Evolutionary conservation across 2,329 filamentous ascomycete species (phyloP), one percentile per base, ranked within the genome.

Genomic region (Fusarium sp.): DNA sequence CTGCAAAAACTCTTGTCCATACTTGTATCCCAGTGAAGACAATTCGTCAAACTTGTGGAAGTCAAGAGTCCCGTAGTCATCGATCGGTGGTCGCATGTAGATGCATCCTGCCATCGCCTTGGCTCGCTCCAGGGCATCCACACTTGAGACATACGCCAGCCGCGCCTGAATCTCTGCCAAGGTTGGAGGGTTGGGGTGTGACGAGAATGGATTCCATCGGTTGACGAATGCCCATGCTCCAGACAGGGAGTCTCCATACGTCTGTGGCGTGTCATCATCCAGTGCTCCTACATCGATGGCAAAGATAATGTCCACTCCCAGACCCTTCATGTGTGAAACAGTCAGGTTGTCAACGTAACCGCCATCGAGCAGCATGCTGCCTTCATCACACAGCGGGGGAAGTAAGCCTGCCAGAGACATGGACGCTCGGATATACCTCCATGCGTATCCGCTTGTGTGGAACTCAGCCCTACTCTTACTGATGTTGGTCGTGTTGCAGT

Each of bases 401-500:
- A 99, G 86, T 11, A 99, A 85, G 3, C 97, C 97, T 1, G 97
- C 97, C 5, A 99, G 89, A 2, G 95, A 97, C 97, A 99, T 99
- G 13, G 95, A 98, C 1, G 97, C 97, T 54, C 97, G 91, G 27
- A 99, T 94, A 79, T 99, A 99, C 48, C 97, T 91, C 97, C 97
- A 99, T 0, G 97, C 96, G 80, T 99, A 99, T 16, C 97, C 97
- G 70, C 94, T 97, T 0, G 95, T 98, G 83, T 99, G 97, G 75
- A 97, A 95, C 81, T 99, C 97, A 4, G 91, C 91, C 22, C 96
- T 90, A 71, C 94, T 97, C 83, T 97, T 97, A 85, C 94, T 97
- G 84, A 99, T 98, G 83, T 98, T 99, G 41, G 97, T 99, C 0
- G 97, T 98, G 84, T 99, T 99, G 88, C 97, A 99, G 85, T 99